These are phyloP conservation scores for Pseudonitzschia delicatissima DNA, from an alignment of 108 stramenopile genomes.

Conservation along the genomic window DNA sequence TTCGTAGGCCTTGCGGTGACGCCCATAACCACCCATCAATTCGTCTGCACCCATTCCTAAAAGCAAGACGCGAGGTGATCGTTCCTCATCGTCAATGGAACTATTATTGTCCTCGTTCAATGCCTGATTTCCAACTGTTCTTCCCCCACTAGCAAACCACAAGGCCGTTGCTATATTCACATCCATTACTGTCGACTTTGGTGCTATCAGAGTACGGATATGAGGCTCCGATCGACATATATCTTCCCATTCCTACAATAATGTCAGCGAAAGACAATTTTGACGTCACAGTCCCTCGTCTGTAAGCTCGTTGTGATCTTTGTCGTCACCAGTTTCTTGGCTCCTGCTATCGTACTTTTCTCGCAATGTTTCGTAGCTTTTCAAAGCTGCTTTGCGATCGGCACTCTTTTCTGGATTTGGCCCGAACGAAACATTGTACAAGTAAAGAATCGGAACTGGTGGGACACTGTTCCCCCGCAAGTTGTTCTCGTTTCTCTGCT, in stretches of 20 bases:
- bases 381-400: conserved; percentile 87
- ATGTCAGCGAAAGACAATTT: conserved; percentile 55
- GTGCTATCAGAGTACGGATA: conserved; percentile 66
- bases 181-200: conserved; percentile 87
- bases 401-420: conserved; percentile 50
- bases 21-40: conserved; percentile 93
- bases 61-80: conserved; percentile 53
- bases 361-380: conserved; percentile 63
- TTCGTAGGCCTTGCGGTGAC: conserved; percentile 87
- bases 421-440: conserved; percentile 90
- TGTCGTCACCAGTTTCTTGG: neutral
- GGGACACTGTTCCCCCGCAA: neutral
- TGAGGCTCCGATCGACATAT: conserved; percentile 52
- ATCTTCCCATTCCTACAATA: conserved; percentile 73
- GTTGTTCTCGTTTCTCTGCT: neutral
- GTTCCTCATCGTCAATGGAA: neutral
- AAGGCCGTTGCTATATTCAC: conserved; percentile 95
- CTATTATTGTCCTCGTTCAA: neutral
- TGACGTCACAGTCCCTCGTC: conserved; percentile 14
- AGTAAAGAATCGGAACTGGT: conserved; percentile 46
- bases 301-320: neutral
- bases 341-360: conserved; percentile 43
- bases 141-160: conserved; percentile 89
- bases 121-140: neutral
- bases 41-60: conserved; percentile 98